Percentiles rank a stretch among this genome's conserved stretches.
Evolutionary conservation across 2,329 filamentous ascomycete genomes (phyloP).

Genomic region (Periconia sp.): DNA sequence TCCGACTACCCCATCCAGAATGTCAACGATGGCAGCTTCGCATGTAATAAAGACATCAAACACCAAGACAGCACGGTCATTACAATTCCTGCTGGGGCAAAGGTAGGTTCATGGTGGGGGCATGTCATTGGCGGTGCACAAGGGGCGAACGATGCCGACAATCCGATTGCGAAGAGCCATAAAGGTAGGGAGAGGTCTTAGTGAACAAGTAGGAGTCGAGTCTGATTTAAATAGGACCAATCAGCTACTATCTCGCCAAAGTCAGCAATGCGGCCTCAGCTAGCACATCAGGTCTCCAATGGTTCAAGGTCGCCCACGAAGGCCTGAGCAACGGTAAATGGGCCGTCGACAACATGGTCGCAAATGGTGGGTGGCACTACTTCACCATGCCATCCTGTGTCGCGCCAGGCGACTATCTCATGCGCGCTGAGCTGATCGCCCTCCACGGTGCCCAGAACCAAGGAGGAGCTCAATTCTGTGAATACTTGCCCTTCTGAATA

Average conservation of each 20-base stretch:
- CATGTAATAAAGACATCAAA: constrained; percentile 50
- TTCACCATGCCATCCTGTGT: constrained; percentile 38
- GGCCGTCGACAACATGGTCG: constrained; percentile 55
- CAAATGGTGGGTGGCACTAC: constrained; percentile 51
- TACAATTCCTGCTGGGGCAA: constrained; percentile 54
- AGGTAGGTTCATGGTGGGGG: constrained; percentile 55
- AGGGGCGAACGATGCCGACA: constrained; percentile 53
- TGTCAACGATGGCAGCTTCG: constrained; percentile 49
- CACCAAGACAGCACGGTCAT: constrained; percentile 49
- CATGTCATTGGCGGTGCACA: constrained; percentile 60
- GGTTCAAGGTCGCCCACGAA: constrained; percentile 48
- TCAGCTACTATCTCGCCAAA: constrained; percentile 33
- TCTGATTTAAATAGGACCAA: constrained; percentile 22
- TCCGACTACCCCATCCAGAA: constrained; percentile 56
- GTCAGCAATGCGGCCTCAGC: constrained; percentile 42
- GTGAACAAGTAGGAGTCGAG: no score
- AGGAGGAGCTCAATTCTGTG: no score
- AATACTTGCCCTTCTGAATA: not conserved
- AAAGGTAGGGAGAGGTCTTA: constrained; percentile 47
- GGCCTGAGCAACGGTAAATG: constrained; percentile 45
- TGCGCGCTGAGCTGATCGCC: constrained; percentile 50
- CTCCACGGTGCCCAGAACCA: constrained; percentile 40
- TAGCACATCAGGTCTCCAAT: constrained; percentile 41
- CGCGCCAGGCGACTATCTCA: constrained; percentile 45
- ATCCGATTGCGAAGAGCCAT: constrained; percentile 56